Base-by-base conservation (phyloP, 257 asterid genomes). In the Dorcoceras hygrometricum region DNA sequence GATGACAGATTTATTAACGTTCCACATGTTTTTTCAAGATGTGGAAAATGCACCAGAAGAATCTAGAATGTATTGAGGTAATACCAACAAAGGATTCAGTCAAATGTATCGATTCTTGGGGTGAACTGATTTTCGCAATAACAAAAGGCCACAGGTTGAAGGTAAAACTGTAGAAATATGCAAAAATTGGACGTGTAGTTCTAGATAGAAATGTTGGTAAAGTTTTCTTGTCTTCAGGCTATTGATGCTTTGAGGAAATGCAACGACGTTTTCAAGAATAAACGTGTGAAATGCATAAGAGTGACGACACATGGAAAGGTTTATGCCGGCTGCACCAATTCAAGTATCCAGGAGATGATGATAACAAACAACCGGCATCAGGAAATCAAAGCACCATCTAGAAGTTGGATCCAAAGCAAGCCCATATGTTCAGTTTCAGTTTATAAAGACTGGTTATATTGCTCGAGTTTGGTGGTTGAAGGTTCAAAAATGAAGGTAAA, bases 361-460 rank as follows among this genome's bases (percentile, higher is more conserved):
- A 81, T 87, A 26, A 32, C 73, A 56, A 88, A 74, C 72, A 81
- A 79, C 66, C 75, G 97, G 20, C 88, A 81, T 36, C 96, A 82
- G 75, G 97, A 87, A 77, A 78, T 92, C 57, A 89, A 82, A 80
- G 84, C 85, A 34, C 83, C 98, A 8, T 80, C 82, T 23, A 92
- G 74, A 84, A 86, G 85, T 26, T 92, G 98, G 98, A 71, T 86
- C 83, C 87, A 80, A 63, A 79, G 48, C 76, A 87, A 87, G 85
- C 88, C 97, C 6, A 81, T 87, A 72, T 81, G 68, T 82, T 79
- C 96, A n/a, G 73, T 92, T 59, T 70, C 78, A 7, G 56, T 86
- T 57, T 84, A 87, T 48, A 89, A 89, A 72, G 96, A 92, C 77
- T 92, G 95, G 90, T 63, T 92, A 50, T 92, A 92, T 27, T 69